Evolutionary conservation across 2,329 filamentous ascomycete species (phyloP).

Genomic region (Corynespora cassiicola): DNA sequence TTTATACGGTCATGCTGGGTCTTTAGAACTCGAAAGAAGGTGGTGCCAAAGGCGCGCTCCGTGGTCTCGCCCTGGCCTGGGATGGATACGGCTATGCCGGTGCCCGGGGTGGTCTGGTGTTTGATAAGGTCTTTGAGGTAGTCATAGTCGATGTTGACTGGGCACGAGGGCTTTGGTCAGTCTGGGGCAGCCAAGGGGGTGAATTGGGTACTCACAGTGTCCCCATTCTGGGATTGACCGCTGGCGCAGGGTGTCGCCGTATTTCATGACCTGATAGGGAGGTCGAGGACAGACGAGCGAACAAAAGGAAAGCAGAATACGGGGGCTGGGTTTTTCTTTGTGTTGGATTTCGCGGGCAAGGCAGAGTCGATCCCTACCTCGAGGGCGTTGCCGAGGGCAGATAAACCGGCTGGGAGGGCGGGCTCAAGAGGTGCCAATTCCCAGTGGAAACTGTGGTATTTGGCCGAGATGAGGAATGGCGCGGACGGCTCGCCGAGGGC

Average conservation of each 20-base stretch:
- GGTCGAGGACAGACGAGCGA: slow-evolving; percentile 7
- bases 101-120: slow-evolving; percentile 74
- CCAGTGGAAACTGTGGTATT: not conserved
- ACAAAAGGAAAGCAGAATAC: no score
- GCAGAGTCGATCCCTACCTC: no score
- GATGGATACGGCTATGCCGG: slow-evolving; percentile 74
- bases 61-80: slow-evolving; percentile 67
- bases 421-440: no score
- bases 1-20: slow-evolving; percentile 79
- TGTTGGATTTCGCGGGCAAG: no score
- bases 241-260: slow-evolving; percentile 74
- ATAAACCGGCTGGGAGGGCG: not conserved
- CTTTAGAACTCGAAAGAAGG: slow-evolving; percentile 74
- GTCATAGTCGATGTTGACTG: slow-evolving; percentile 90
- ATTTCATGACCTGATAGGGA: slow-evolving; percentile 67
- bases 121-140: slow-evolving; percentile 87
- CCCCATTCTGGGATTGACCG: slow-evolving; percentile 85
- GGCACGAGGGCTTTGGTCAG: slow-evolving; percentile 18
- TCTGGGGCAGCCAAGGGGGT: slow-evolving; percentile 4
- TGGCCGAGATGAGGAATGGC: slow-evolving; percentile 7
- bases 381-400: no score
- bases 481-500: slow-evolving; percentile 13
- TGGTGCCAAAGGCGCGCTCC: slow-evolving; percentile 71
- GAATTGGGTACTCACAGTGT: slow-evolving; percentile 61
- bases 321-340: slow-evolving; percentile 8